Evolutionary conservation across 2,329 filamentous ascomycete genomes (phyloP).

Genomic region (Aspergillus calidoustus): DNA sequence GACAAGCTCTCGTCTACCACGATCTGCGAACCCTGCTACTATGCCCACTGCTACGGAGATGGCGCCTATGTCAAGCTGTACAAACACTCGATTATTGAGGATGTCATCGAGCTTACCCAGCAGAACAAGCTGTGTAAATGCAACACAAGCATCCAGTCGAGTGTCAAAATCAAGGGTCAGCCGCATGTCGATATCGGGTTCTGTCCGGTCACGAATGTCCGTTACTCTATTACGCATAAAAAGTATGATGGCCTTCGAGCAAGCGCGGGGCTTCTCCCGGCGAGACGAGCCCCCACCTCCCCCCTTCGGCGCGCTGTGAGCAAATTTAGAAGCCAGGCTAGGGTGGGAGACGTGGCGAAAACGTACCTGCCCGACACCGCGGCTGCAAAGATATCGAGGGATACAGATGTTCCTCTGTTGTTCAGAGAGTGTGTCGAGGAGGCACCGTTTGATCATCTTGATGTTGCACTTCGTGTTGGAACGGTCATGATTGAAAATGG

Average conservation of each 20-base stretch:
- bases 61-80: constrained; percentile 36
- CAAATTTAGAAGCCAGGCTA: constrained; percentile 1
- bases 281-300: background rate
- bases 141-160: background rate
- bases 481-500: constrained; percentile 49
- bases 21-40: constrained; percentile 45
- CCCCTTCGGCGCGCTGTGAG: background rate
- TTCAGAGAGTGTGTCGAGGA: constrained; percentile 35
- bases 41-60: constrained; percentile 33
- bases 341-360: background rate
- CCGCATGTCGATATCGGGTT: background rate
- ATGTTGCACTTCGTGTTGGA: constrained; percentile 47
- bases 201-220: background rate
- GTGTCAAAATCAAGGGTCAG: background rate
- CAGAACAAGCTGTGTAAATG: constrained; percentile 28
- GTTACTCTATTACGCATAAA: constrained; percentile 1
- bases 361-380: background rate
- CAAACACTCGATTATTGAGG: constrained; percentile 38
- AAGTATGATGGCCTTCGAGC: constrained; percentile 10
- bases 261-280: background rate
- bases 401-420: constrained; percentile 36
- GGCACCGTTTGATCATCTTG: constrained; percentile 46
- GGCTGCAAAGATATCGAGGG: constrained; percentile 11
- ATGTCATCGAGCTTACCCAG: constrained; percentile 29
- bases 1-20: constrained; percentile 10